phyloP scores from a whole-genome alignment of 2,329 filamentous ascomycete species.

The Alternaria arborescens region DNA sequence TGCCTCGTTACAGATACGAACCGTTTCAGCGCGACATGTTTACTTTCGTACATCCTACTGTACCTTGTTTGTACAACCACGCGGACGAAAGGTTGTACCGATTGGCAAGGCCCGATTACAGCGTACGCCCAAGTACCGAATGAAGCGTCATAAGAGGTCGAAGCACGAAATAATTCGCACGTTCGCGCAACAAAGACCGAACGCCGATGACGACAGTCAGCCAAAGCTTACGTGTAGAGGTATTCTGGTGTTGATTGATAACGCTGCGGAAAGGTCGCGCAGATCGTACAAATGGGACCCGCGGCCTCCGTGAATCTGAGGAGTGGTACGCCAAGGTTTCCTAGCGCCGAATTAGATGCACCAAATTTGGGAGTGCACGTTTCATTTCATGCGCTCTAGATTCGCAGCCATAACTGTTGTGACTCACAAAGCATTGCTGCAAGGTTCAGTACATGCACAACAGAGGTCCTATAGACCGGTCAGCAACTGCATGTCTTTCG shows the following conservation, averaged over 20 bases:
- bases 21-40: background rate
- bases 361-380: background rate
- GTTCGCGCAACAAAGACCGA: background rate
- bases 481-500: background rate
- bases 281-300: background rate
- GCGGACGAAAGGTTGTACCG: background rate
- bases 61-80: background rate
- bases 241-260: background rate
- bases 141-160: background rate
- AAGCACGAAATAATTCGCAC: background rate
- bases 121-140: background rate
- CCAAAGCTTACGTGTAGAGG: background rate
- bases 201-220: background rate
- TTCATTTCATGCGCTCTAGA: background rate
- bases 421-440: background rate
- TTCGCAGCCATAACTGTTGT: background rate
- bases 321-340: background rate
- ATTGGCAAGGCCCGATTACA: slow-evolving; percentile 2
- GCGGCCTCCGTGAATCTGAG: background rate
- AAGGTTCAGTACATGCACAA: background rate
- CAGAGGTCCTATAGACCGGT: background rate
- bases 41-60: slow-evolving; percentile 2
- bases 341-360: background rate
- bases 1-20: background rate
- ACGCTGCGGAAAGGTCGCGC: background rate